Conservation (phyloP, 805 yeast genomes). For the Ascoidea asiatica region DNA sequence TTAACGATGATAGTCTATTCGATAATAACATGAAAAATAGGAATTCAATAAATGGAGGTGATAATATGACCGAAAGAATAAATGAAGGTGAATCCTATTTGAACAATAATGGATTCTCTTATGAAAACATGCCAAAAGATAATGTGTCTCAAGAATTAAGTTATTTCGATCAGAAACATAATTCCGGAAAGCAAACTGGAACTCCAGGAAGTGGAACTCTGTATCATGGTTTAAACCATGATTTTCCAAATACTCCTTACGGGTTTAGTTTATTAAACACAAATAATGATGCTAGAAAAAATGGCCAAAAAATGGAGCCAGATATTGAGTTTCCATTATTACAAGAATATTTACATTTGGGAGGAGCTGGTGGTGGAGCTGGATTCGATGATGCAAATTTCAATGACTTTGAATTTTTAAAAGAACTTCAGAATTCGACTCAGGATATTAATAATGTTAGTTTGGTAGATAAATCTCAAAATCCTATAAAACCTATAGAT, state of each 20-base stretch:
- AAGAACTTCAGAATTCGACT: not conserved
- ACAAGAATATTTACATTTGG: conserved; percentile 25
- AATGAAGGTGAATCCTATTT: no score
- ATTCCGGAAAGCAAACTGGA: not conserved
- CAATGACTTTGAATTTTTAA: not conserved
- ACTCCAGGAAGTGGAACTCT: not conserved
- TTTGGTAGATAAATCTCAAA: not conserved
- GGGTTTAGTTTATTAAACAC: not conserved
- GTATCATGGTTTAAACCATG: not conserved
- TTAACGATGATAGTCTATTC: not conserved
- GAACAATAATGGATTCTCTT: no score
- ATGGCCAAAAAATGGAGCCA: not conserved
- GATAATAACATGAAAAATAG: no score
- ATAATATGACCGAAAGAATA: no score
- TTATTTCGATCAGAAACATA: not conserved
- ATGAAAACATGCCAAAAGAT: no score
- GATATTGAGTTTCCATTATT: conserved; percentile 22
- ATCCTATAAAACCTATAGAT: conserved; percentile 18
- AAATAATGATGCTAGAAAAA: not conserved
- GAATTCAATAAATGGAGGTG: no score
- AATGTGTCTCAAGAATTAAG: not conserved
- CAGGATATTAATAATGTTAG: not conserved
- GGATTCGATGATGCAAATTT: conserved; percentile 16
- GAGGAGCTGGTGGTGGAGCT: conserved; percentile 27
- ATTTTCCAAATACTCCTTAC: not conserved